Evolutionary conservation across 129 eudicot species (phyloP), one percentile per base, ranked within the genome.

Genomic region (Centella asiatica): DNA sequence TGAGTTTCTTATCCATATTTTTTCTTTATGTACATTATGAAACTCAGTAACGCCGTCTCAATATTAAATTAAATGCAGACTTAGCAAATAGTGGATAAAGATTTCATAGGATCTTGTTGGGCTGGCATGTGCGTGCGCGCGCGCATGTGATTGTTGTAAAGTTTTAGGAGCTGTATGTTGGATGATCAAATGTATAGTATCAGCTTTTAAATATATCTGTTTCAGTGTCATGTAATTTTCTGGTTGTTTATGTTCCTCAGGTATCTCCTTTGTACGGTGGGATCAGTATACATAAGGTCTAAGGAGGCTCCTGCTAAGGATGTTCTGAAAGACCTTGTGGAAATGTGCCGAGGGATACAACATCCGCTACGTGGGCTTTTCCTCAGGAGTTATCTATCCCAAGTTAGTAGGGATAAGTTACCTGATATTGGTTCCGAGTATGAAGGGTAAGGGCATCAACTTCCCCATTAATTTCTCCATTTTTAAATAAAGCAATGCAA

Each of bases 261-360:
- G 85, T 89, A 89, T 78, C 87, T 89, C 66, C 92, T 89, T 52
- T 89, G 97, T 71, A 89, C 97, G 54, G 95, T 89, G 42, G 97
- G 97, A 63, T 89, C 92, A 31, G 97, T 89, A 73, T 89, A 89
- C 81, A 85, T 89, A 32, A 85, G 72, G 72, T 89, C 97, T 2
- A 89, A 85, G 80, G 97, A 89, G 66, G 97, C 95, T 57, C 97
- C 97, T 65, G 92, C 97, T 19, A 89, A 89, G 74, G 97, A 85
- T 77, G 81, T 89, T n/a, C 78, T 89, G 42, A 89, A 89, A 65
- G 97, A 89, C 73, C 92, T 89, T 66, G 95, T 89, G 62, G 97
- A 89, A 76, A 85, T 89, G 97, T 89, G 95, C 45, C 97, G 97
- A 60, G 97, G 97, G 28, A 83, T 89, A 49, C 97, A 89, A 62